A percentile compares a stretch with the other conserved stretches of the same genome.
phyloP scores from a whole-genome alignment of 2,329 filamentous ascomycete genomes.

The Endocalyx cinctus region DNA sequence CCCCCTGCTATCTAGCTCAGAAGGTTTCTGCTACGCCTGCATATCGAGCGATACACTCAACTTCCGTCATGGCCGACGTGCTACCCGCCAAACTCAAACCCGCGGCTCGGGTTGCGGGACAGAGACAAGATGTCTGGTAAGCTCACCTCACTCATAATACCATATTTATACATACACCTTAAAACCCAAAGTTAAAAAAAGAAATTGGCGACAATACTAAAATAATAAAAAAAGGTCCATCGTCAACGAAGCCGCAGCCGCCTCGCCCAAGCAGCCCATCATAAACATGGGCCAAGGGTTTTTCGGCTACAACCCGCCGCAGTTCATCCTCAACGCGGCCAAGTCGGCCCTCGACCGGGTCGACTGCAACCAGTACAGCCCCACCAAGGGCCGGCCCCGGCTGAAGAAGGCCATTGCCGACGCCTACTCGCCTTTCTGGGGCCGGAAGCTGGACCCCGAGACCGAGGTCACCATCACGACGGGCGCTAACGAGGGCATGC shows the following conservation, averaged over 20 bases:
- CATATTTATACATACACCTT: background rate
- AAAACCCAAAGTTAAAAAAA: slow-evolving; percentile 4
- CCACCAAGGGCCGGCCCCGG: slow-evolving; percentile 86
- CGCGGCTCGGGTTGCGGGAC: slow-evolving; percentile 44
- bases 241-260: slow-evolving; percentile 61
- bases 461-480: slow-evolving; percentile 95
- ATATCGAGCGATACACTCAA: too few species aligned
- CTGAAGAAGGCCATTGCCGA: slow-evolving; percentile 90
- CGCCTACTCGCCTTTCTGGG: slow-evolving; percentile 87
- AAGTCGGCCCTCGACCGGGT: slow-evolving; percentile 85
- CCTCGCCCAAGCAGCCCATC: slow-evolving; percentile 59
- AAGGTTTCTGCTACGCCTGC: too few species aligned
- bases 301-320: slow-evolving; percentile 90
- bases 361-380: slow-evolving; percentile 98
- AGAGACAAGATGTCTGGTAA: slow-evolving; percentile 50
- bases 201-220: slow-evolving; percentile 1
- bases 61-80: slow-evolving; percentile 33
- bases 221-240: slow-evolving; percentile 47
- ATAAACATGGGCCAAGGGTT: slow-evolving; percentile 66
- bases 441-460: slow-evolving; percentile 74
- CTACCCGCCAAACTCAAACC: slow-evolving; percentile 44
- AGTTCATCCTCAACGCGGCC: slow-evolving; percentile 86
- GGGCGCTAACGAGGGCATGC: slow-evolving; percentile 86
- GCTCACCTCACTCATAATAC: slow-evolving; percentile 9
- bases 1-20: too few species aligned